phyloP scores from a whole-genome alignment of 768 basidiomycete species.

The Stropharia rugosoannulata region DNA sequence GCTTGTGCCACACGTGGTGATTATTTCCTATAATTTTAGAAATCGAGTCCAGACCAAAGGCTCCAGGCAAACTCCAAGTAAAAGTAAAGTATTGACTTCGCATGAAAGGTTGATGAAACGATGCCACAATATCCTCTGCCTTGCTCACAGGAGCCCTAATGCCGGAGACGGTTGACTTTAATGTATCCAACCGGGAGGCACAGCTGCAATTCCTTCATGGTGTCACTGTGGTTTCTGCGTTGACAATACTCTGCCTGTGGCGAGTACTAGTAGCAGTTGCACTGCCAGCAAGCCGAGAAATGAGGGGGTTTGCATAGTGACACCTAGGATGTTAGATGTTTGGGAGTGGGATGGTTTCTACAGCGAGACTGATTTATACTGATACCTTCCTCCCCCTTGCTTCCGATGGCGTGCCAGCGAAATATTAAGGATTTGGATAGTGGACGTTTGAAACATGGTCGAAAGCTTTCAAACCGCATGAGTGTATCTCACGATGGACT shows the following conservation, averaged over 20 bases:
- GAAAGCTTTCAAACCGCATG: too few relatives aligned
- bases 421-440: too few relatives aligned
- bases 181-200: slow-evolving; percentile 42
- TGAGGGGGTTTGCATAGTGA: not conserved
- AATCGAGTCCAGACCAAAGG: not conserved
- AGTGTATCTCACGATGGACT: slow-evolving; percentile 1
- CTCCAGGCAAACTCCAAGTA: too few relatives aligned
- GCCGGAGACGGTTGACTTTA: slow-evolving; percentile 38
- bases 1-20: too few relatives aligned
- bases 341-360: not conserved
- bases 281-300: not conserved
- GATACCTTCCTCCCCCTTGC: not conserved
- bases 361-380: not conserved
- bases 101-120: slow-evolving; percentile 43
- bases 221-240: slow-evolving; percentile 17
- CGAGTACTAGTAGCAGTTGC: slow-evolving; percentile 8
- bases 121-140: slow-evolving; percentile 67
- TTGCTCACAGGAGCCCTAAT: slow-evolving; percentile 54
- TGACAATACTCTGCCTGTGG: slow-evolving; percentile 20
- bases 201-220: slow-evolving; percentile 46
- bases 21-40: too few relatives aligned
- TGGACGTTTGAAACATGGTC: too few relatives aligned
- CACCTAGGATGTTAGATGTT: not conserved
- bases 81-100: not conserved
- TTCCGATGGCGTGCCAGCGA: not conserved